Base-by-base conservation (phyloP, 106 monocot species). In the Allium sativum region DNA sequence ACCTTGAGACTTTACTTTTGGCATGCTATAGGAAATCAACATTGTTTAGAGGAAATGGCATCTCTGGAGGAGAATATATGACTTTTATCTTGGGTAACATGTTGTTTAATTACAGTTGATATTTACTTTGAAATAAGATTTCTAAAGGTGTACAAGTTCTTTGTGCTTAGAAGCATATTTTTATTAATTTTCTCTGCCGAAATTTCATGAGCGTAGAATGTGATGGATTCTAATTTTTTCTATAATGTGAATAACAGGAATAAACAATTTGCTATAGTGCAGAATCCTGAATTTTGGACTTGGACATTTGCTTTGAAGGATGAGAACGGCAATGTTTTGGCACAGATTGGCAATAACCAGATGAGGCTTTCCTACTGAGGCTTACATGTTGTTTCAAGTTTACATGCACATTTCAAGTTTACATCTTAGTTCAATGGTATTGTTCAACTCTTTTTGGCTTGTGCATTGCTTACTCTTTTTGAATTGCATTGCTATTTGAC, bases 221-320 rank as follows among this genome's bases (percentile, higher is more conserved):
- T 50, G 13, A 50, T 5, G 11, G 48, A 15, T 15, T 50, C 13
- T 6, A 12, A 50, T 50, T 50, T 2, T 1, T 50, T 50, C 48
- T 50, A 50, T 15, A 59, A 9, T 70, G 21, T 73, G 60, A 16
- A 42, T 70, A 65, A 13, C 42, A 98, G 96, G 60, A 91, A 98
- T 67, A 88, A 71, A 31, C 96, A 98, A 70, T 98, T 98, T 82
- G 91, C 96, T 41, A 76, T 98, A 63, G 96, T 98, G 68, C 91
- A 98, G 69, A 98, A 98, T 59, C 96, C 96, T 60, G 96, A 91
- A 9, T 82, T 98, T 59, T 98, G 91, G 96, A 85, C 91, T 59
- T 98, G 96, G 96, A 98, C 91, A 43, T 98, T 98, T 65, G 91
- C 88, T 20, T 65, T 98, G 62, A 88, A 84, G 74, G 96, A 98